These are phyloP conservation scores for Plasmodium inui DNA, from an alignment of 169 alveolate species.

Conservation along the genomic window DNA sequence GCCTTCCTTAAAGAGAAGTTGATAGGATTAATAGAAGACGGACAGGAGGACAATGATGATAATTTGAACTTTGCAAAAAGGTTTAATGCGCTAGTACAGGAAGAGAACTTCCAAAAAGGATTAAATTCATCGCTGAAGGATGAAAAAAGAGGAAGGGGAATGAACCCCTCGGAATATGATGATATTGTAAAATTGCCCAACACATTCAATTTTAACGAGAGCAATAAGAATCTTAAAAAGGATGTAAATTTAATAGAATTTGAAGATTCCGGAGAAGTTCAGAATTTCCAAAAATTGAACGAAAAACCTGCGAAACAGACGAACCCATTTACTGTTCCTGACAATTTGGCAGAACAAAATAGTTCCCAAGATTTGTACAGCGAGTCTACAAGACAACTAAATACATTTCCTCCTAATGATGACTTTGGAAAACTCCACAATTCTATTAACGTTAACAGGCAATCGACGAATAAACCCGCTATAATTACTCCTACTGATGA, in stretches of 20 bases:
- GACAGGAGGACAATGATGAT: background rate
- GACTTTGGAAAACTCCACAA: background rate
- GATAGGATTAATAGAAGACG: background rate
- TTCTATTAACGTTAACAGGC: background rate
- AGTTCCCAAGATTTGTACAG: background rate
- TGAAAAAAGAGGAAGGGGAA: background rate
- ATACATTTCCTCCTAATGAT: background rate
- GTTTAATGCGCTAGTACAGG: background rate
- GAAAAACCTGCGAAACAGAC: background rate
- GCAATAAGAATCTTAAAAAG: background rate
- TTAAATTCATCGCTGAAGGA: background rate
- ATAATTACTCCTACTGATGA: background rate
- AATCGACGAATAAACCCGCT: background rate
- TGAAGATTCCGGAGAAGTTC: background rate
- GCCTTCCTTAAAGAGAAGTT: background rate
- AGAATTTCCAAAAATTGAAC: background rate
- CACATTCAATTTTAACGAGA: background rate
- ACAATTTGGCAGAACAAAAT: background rate
- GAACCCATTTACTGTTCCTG: background rate
- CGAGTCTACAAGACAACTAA: background rate
- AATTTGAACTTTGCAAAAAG: background rate
- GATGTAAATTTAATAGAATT: background rate
- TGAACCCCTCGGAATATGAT: background rate
- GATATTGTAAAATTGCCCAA: background rate
- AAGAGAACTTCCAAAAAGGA: conserved; percentile 3